Base-by-base conservation (phyloP, 768 basidiomycete genomes). In the Exsudoporus frostii region DNA sequence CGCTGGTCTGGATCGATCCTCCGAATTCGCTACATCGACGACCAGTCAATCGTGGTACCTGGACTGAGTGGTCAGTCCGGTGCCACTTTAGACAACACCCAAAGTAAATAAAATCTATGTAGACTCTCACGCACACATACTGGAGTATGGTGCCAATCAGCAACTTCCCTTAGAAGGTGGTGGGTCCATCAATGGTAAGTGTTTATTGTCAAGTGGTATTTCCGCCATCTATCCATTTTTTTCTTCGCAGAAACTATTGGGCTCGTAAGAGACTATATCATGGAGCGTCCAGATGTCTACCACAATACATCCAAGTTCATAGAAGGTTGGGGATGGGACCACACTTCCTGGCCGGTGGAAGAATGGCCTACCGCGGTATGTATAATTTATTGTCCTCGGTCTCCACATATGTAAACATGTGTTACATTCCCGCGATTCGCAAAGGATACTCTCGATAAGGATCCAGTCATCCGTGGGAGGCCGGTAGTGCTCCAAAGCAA, bases 251-350 rank as follows among this genome's bases (percentile, higher is more conserved):
- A 86, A 53, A 83, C 86, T 47, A 79, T 88, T 34, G 73, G 73
- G 1, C 79, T 82, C 41, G 78, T 92, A 34, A 77, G 78, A 47
- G 64, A 78, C 20, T 87, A 82, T 67, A 83, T 92, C 49, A 67
- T 82, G 11, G 67, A 75, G 9, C 77, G 83, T 55, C 79, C 79
- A 0, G 83, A 85, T 38, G 68, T 86, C n/a, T 66, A 73, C 20
- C 71, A 73, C 19, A 79, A 91, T 65, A 78, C 72, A 14, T 74
- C 79, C 20, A 79, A 76, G 57, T 84, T 84, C 67, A 78, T 96
- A 15, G 79, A 84, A 50, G 92, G 92, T 3, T 83, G 88, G 65
- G 94, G 93, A 1, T 96, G 94, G 92, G 90, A 96, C 67, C 94
- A 96, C 69, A 95, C 91, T 1, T 71, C 78, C 48, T 90, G 88